phyloP scores from a whole-genome alignment of 805 yeast genomes.

The Candida peoriensis region DNA sequence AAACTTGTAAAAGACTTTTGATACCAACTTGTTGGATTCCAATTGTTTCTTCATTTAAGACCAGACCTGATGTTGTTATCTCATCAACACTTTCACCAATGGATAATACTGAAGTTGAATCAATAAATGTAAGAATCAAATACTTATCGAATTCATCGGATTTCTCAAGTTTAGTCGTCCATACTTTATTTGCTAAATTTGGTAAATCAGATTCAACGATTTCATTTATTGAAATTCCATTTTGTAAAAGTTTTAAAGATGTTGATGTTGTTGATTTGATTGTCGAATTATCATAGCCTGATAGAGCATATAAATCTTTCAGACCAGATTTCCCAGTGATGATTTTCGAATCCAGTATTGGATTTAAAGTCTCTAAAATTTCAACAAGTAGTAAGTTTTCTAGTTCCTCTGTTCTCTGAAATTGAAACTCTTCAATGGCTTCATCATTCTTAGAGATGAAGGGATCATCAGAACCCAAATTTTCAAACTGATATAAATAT shows the following conservation, averaged over 20 bases:
- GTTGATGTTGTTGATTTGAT: no score
- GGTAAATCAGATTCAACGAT: slow-evolving; percentile 78
- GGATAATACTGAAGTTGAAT: slow-evolving; percentile 66
- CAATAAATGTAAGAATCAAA: slow-evolving; percentile 59
- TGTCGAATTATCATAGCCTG: slow-evolving; percentile 31
- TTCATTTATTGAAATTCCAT: slow-evolving; percentile 57
- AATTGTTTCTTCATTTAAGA: slow-evolving; percentile 53
- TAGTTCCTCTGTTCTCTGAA: slow-evolving; percentile 30
- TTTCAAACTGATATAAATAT: slow-evolving; percentile 71
- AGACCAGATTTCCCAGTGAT: slow-evolving; percentile 21
- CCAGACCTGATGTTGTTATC: slow-evolving; percentile 61
- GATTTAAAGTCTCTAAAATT: slow-evolving; percentile 40
- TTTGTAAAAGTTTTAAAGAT: slow-evolving; percentile 40
- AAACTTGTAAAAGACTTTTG: slow-evolving; percentile 65
- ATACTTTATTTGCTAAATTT: slow-evolving; percentile 51
- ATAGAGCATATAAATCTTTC: slow-evolving; percentile 36
- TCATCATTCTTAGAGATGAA: slow-evolving; percentile 25
- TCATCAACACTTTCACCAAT: slow-evolving; percentile 81
- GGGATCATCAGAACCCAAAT: slow-evolving; percentile 58
- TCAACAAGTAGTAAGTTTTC: slow-evolving; percentile 60
- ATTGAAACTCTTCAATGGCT: slow-evolving; percentile 26
- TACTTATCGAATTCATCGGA: slow-evolving; percentile 52
- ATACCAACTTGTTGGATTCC: slow-evolving; percentile 65
- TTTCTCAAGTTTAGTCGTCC: slow-evolving; percentile 49
- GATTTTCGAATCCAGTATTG: slow-evolving; percentile 42